These are phyloP conservation scores for Elaeis guineensis DNA, from an alignment of 176 grass and related monocot genomes.

Conservation along the genomic window DNA sequence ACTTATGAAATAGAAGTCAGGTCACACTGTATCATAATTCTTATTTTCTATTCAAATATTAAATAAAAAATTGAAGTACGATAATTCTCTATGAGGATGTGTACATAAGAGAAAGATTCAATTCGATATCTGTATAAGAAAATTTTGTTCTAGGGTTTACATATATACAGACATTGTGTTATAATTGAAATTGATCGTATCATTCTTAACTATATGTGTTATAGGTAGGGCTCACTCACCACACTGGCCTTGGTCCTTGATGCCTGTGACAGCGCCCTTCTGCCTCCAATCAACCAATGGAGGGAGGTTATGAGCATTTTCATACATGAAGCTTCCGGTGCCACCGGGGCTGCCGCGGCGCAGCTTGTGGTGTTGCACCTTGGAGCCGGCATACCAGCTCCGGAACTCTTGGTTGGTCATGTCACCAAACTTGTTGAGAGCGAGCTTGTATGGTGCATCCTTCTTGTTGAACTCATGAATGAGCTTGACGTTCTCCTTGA, in stretches of 20 bases:
- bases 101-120: too few species aligned
- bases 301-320: conserved; percentile 14
- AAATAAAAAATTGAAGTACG: too few species aligned
- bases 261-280: conserved; percentile 45
- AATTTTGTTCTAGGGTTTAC: too few species aligned
- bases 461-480: conserved; percentile 49
- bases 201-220: too few species aligned
- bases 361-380: conserved; percentile 10
- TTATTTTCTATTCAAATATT: too few species aligned
- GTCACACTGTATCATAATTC: too few species aligned
- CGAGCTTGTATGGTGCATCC: conserved; percentile 49
- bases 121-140: too few species aligned
- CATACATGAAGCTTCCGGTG: conserved; percentile 28
- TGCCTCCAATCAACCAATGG: conserved; percentile 51
- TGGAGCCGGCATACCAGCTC: conserved; percentile 37
- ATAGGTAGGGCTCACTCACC: conserved; percentile 6
- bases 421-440: conserved; percentile 81
- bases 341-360: conserved; percentile 9
- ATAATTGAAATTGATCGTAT: too few species aligned
- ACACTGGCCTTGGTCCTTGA: conserved; percentile 88
- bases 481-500: conserved; percentile 63
- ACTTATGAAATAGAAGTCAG: too few species aligned
- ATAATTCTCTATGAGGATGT: too few species aligned
- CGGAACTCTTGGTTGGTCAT: conserved; percentile 62
- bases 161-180: too few species aligned